A percentile compares a stretch with the other conserved stretches of the same genome.
These are phyloP conservation scores for Chaetothyriales sp. DNA, from an alignment of 2,329 filamentous ascomycete genomes.

Conservation along the genomic window DNA sequence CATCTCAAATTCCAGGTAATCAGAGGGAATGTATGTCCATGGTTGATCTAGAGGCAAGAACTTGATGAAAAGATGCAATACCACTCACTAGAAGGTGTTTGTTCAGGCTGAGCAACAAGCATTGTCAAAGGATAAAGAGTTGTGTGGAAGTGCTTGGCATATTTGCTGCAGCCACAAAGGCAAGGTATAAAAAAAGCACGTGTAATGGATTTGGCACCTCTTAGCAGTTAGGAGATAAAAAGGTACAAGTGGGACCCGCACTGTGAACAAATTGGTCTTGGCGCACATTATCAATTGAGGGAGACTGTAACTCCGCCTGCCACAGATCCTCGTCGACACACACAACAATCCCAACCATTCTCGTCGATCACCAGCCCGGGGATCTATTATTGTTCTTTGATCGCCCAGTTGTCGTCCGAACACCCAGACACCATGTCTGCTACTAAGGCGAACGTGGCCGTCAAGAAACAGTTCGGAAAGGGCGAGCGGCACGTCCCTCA, in stretches of 20 bases:
- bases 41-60: no score
- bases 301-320: background rate
- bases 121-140: no score
- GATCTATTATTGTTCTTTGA: background rate
- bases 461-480: constrained; percentile 95
- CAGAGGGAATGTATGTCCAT: no score
- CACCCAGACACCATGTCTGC: constrained; percentile 38
- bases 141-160: no score
- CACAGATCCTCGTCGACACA: constrained; percentile 1
- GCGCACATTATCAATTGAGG: background rate
- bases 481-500: constrained; percentile 82
- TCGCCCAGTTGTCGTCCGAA: background rate
- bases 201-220: background rate
- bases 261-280: background rate
- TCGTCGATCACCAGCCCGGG: background rate
- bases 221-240: background rate
- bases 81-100: no score
- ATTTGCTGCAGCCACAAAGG: background rate
- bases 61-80: no score
- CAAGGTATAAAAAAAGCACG: background rate
- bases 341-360: background rate
- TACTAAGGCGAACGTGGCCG: constrained; percentile 26
- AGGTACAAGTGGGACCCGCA: background rate
- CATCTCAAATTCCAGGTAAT: no score
- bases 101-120: no score